Conservation (phyloP, 768 basidiomycete genomes). For the Boletus rubescentipes region DNA sequence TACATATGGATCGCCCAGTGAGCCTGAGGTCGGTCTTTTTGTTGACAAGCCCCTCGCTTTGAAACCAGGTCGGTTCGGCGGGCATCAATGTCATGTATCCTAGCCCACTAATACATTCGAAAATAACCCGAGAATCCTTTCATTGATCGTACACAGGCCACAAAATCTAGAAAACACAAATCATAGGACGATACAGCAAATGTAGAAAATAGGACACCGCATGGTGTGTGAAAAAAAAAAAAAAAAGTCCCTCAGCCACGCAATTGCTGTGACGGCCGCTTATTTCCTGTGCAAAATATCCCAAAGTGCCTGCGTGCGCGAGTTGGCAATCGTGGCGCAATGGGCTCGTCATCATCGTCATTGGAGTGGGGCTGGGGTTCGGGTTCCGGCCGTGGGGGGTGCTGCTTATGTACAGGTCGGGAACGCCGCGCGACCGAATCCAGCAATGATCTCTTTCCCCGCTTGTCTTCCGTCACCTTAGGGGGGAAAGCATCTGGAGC, state of each 20-base stretch:
- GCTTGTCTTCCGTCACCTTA: constrained; percentile 17
- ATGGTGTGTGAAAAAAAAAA: not conserved
- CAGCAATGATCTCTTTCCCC: constrained; percentile 10
- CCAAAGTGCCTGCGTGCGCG: constrained; percentile 32
- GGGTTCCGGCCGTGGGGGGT: constrained; percentile 14
- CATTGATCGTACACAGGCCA: constrained; percentile 12
- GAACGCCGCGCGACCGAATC: constrained; percentile 14
- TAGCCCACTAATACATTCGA: constrained; percentile 2
- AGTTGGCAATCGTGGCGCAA: constrained; percentile 9
- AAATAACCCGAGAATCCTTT: constrained; percentile 1
- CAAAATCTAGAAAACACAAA: constrained; percentile 6
- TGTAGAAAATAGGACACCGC: constrained; percentile 2
- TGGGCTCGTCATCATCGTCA: constrained; percentile 14
- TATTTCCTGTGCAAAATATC: constrained; percentile 39
- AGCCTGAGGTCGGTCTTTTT: constrained; percentile 29
- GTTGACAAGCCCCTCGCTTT: constrained; percentile 15
- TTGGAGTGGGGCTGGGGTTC: not conserved
- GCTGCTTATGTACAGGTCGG: constrained; percentile 28
- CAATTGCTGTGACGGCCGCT: constrained; percentile 10
- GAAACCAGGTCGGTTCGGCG: not conserved
- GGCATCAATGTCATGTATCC: not conserved
- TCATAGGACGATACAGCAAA: constrained; percentile 6
- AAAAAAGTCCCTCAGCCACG: constrained; percentile 5
- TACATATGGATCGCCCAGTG: not conserved
- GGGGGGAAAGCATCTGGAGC: constrained; percentile 39